Evolutionary conservation across 139 green algal genomes (phyloP).

Genomic region (Tetraselmis striata): DNA sequence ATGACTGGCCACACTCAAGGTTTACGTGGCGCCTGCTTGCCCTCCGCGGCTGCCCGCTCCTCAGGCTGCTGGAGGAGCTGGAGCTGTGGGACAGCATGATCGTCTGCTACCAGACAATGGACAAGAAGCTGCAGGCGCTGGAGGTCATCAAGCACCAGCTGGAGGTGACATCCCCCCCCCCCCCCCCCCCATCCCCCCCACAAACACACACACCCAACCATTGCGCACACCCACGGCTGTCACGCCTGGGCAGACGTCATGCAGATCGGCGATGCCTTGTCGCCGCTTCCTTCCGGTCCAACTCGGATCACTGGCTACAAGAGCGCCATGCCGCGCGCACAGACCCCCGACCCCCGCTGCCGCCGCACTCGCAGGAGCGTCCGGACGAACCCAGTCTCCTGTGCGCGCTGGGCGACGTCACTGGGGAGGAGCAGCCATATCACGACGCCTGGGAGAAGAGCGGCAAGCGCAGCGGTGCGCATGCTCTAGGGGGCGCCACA

Average conservation of each 20-base stretch:
- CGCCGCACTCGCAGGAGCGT: conserved; percentile 26
- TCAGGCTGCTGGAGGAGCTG: conserved; percentile 73
- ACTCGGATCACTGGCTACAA: too few relatives aligned
- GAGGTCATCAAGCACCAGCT: conserved; percentile 60
- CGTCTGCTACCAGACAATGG: conserved; percentile 81
- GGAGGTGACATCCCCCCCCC: conserved; percentile 25
- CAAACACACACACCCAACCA: not conserved
- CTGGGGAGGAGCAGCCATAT: conserved; percentile 60
- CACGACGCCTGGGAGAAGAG: conserved; percentile 69
- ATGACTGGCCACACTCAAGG: too few relatives aligned
- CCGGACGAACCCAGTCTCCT: conserved; percentile 75
- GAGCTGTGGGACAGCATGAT: conserved; percentile 87
- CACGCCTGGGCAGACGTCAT: not conserved
- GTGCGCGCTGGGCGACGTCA: conserved; percentile 86
- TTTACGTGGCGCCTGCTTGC: too few relatives aligned
- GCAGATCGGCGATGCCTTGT: not conserved
- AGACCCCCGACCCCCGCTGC: too few relatives aligned
- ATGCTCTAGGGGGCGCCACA: not conserved
- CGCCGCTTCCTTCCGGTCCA: not conserved
- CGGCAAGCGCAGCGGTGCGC: conserved; percentile 32
- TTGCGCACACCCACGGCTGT: too few relatives aligned
- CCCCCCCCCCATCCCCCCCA: not conserved
- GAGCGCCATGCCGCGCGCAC: too few relatives aligned
- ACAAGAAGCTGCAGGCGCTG: conserved; percentile 55
- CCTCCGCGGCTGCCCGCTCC: too few relatives aligned